phyloP scores from a whole-genome alignment of 306 rosid species.

The Pueraria montana region DNA sequence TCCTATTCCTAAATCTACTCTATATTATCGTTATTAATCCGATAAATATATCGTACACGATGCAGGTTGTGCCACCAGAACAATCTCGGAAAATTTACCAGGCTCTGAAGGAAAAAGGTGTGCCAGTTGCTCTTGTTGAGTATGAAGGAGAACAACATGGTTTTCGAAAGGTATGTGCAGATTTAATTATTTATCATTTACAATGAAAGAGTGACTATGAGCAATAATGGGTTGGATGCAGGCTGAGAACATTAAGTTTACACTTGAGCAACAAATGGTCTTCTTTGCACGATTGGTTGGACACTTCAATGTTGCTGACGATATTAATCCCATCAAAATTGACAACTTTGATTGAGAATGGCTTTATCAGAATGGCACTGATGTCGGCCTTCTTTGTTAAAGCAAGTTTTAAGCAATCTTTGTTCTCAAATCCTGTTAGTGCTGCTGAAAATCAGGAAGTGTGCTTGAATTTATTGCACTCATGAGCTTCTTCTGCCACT shows the following conservation, averaged over 20 bases:
- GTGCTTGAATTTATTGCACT: conserved; percentile 22
- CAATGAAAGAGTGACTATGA: conserved; percentile 23
- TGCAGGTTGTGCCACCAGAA: conserved; percentile 86
- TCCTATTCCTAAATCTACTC: neutral
- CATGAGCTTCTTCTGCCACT: conserved; percentile 14
- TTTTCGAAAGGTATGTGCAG: conserved; percentile 78
- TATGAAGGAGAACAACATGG: conserved; percentile 99
- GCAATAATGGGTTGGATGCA: conserved; percentile 53
- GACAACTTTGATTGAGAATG: conserved; percentile 71
- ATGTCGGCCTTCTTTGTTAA: conserved; percentile 7
- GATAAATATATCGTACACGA: neutral
- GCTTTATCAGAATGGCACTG: conserved; percentile 33
- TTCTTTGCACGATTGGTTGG: conserved; percentile 95
- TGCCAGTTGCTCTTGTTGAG: conserved; percentile 93
- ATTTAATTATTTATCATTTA: neutral
- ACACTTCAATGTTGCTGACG: conserved; percentile 80
- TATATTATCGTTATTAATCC: neutral
- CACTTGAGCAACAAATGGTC: conserved; percentile 97
- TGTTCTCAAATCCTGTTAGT: conserved; percentile 14
- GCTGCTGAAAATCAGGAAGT: conserved; percentile 38
- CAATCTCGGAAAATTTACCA: conserved; percentile 86
- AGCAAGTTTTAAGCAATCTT: neutral
- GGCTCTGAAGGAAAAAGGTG: conserved; percentile 87
- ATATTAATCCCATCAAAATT: conserved; percentile 80
- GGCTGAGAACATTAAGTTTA: conserved; percentile 96